Conservation (phyloP, 176 grass and related monocot genomes). For the Ensete glaucum region DNA sequence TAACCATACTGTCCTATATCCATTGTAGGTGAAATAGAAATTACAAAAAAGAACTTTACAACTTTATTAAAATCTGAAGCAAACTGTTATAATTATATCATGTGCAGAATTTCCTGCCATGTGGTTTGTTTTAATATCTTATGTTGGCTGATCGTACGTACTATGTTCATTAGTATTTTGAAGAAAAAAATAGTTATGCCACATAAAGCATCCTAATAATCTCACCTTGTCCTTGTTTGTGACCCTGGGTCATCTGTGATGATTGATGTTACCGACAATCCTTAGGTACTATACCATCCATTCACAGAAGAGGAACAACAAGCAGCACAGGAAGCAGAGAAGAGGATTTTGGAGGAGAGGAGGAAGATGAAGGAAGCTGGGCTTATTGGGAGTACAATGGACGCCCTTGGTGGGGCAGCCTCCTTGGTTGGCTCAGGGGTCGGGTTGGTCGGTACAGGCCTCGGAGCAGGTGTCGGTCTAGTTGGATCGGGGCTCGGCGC, state of each 20-base stretch:
- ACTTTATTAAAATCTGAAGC: too few relatives aligned
- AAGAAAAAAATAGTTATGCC: too few relatives aligned
- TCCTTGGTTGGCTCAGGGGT: constrained; percentile 74
- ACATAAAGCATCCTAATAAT: neutral
- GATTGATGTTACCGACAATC: constrained; percentile 1
- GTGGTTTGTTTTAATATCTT: neutral
- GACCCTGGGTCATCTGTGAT: neutral
- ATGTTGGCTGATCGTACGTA: too few relatives aligned
- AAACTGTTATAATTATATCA: too few relatives aligned
- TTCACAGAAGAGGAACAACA: constrained; percentile 72
- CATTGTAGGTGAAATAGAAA: too few relatives aligned
- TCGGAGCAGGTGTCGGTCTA: constrained; percentile 6
- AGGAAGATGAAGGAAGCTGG: constrained; percentile 62
- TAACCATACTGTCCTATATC: too few relatives aligned
- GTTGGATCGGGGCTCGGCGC: constrained; percentile 30
- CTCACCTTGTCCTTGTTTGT: neutral
- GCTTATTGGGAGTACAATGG: constrained; percentile 45
- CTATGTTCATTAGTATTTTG: too few relatives aligned
- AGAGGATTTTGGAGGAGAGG: constrained; percentile 51
- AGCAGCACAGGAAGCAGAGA: constrained; percentile 74
- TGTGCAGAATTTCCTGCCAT: too few relatives aligned
- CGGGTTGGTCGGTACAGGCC: constrained; percentile 21
- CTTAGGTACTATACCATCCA: constrained; percentile 58
- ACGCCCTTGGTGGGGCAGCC: constrained; percentile 41
- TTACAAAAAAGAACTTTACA: too few relatives aligned